These are phyloP conservation scores for Asterochloris sp. DNA, from an alignment of 139 green algal species.

Conservation along the genomic window DNA sequence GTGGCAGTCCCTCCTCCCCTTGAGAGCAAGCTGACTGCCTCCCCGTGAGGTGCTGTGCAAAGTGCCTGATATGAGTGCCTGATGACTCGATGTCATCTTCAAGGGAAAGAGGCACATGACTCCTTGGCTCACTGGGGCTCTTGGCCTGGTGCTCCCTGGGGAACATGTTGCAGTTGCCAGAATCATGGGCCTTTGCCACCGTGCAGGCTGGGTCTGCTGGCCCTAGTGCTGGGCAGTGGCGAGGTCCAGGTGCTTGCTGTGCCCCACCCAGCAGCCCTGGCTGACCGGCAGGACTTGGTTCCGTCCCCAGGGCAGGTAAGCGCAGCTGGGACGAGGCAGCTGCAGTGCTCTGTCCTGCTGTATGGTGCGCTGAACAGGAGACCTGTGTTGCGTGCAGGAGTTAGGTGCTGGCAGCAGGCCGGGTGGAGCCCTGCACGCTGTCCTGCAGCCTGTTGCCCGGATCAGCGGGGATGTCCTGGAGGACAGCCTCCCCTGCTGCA, in stretches of 20 bases:
- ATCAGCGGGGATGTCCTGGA: background rate
- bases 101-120: background rate
- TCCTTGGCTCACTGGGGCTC: background rate
- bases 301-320: background rate
- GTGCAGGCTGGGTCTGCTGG: constrained; percentile 15
- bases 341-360: background rate
- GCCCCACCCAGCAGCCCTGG: background rate
- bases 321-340: background rate
- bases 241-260: constrained; percentile 12
- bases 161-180: background rate
- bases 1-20: too few relatives aligned
- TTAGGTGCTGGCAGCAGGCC: background rate
- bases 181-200: background rate
- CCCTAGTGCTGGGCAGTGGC: constrained; percentile 17
- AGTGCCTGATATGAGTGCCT: background rate
- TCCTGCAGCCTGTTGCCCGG: background rate
- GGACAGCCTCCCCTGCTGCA: background rate
- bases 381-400: background rate
- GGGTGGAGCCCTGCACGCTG: background rate
- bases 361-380: background rate
- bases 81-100: background rate
- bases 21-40: background rate
- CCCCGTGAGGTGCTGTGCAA: background rate
- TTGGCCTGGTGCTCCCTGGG: background rate
- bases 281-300: background rate